Evolutionary conservation across 345 rosid genomes (phyloP).

Genomic region (Salix viminalis): DNA sequence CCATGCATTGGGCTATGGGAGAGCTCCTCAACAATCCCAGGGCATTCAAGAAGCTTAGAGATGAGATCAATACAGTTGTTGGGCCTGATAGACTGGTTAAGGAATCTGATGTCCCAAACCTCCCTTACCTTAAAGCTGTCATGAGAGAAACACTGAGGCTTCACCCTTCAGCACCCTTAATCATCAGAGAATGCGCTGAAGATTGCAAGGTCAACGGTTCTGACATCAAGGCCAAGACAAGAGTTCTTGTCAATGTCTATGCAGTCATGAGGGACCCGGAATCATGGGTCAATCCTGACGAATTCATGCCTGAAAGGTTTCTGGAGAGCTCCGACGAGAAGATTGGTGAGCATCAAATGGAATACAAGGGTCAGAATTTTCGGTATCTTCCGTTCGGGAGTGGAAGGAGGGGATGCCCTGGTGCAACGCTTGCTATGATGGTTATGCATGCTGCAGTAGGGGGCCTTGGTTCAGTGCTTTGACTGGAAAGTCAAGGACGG

Average conservation of each 20-base stretch:
- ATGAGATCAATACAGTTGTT: conserved; percentile 33
- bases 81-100: conserved; percentile 30
- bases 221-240: conserved; percentile 32
- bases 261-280: conserved; percentile 50
- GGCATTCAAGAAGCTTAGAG: conserved; percentile 33
- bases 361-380: conserved; percentile 54
- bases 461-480: conserved; percentile 38
- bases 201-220: conserved; percentile 41
- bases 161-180: conserved; percentile 49
- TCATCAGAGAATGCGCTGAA: conserved; percentile 45
- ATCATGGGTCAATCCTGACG: conserved; percentile 35
- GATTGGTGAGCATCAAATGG: conserved; percentile 53
- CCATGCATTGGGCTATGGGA: conserved; percentile 55
- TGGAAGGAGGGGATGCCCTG: conserved; percentile 54
- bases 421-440: conserved; percentile 55
- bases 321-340: conserved; percentile 24
- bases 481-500: conserved; percentile 34
- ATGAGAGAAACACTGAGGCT: conserved; percentile 40
- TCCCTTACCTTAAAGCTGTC: conserved; percentile 45
- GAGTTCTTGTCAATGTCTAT: conserved; percentile 39
- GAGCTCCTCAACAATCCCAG: conserved; percentile 41
- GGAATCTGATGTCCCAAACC: conserved; percentile 41
- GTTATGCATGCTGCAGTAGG: conserved; percentile 42
- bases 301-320: conserved; percentile 38
- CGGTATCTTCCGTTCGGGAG: conserved; percentile 58